Conservation (phyloP, 2,329 filamentous ascomycete species). For the Trichothecium roseum region DNA sequence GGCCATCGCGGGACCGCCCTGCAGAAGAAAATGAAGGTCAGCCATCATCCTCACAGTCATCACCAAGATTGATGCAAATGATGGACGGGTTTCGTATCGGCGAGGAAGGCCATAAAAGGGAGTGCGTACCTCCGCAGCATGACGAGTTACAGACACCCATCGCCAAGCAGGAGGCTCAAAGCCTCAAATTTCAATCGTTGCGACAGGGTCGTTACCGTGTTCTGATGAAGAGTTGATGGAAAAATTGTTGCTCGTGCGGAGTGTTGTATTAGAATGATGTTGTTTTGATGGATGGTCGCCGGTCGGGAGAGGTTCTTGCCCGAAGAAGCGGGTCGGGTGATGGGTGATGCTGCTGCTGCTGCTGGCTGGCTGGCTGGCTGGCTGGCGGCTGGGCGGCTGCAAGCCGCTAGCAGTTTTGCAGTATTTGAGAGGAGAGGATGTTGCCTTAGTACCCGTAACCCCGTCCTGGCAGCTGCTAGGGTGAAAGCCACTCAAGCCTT, state of each 20-base stretch:
- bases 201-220: background rate
- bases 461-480: too few species aligned
- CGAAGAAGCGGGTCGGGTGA: background rate
- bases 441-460: too few species aligned
- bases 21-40: constrained; percentile 1
- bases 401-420: too few species aligned
- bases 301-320: background rate
- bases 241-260: background rate
- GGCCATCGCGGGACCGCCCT: constrained; percentile 70
- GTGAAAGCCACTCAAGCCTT: too few species aligned
- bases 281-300: background rate
- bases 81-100: background rate
- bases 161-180: constrained; percentile 15
- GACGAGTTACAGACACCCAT: constrained; percentile 53
- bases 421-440: too few species aligned
- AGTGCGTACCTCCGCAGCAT: constrained; percentile 41
- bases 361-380: too few species aligned
- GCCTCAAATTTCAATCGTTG: constrained; percentile 3
- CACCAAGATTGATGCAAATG: background rate
- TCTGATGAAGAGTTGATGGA: constrained; percentile 3
- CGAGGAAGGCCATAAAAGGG: constrained; percentile 4
- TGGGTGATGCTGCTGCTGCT: background rate
- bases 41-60: background rate
- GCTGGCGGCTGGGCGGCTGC: too few species aligned
- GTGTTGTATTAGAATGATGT: background rate